Evolutionary conservation across 805 yeast genomes (phyloP), one percentile per base, ranked within the genome.

Genomic region (Grigorovia yakushimaensis): DNA sequence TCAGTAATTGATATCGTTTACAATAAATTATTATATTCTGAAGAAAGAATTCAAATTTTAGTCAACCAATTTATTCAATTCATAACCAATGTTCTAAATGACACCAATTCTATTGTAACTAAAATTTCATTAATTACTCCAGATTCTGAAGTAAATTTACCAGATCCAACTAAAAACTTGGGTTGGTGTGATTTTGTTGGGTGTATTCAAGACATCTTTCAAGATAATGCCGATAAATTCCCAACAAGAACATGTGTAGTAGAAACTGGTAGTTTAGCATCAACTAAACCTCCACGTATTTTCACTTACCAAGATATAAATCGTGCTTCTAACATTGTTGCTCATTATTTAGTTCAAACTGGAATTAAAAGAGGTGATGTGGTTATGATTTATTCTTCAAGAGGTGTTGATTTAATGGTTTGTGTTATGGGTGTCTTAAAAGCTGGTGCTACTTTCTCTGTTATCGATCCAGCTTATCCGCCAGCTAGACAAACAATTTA

Each of bases 401-500:
- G 99, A 67, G 96, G 97, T 57, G 98, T 93, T 7, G 99, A 93
- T 63, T 73, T 93, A 52, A 87, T 93, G 79, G 87, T 94, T 40
- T 94, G 98, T 5, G 97, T 93, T 17, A 82, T 93, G 85, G 99
- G 98, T 67, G 96, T 88, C 19, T 77, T 93, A 64, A 93, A 93
- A 70, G 98, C 98, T 1, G 99, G 99, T 57, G 98, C 96, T 17
- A 91, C 98, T 0, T 93, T 93, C 65, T 89, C 97, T 9, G 99
- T 93, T 20, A 94, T 93, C 54, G 99, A 93, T 64, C 98, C 98
- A 7, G 98, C 98, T 5, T 93, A 93, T 66, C 99, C 99, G 40
- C 96, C 98, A 17, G 95, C 95, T 9, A 80, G 99, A 68, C 99
- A 93, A 68, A 93, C 87, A 53, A 79, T 93, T 51, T 93, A 93